Evolutionary conservation across 495 filamentous ascomycete genomes (phyloP).

Genomic region (Trichoderma erinaceum): DNA sequence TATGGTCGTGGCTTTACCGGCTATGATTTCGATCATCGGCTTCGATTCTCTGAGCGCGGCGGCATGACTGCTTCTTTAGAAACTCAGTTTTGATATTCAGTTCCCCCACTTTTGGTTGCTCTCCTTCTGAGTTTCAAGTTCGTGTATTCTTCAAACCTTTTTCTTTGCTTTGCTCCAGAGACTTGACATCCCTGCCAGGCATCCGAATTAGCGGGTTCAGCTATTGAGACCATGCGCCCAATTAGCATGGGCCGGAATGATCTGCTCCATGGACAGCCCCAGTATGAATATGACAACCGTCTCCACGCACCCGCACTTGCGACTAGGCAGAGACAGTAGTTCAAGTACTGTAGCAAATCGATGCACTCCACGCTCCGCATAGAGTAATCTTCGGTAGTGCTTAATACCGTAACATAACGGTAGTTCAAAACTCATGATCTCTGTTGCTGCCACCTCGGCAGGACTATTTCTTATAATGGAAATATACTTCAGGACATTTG

Average conservation of each 20-base stretch:
- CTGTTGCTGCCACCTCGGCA: not conserved
- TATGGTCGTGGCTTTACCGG: not conserved
- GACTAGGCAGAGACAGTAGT: not conserved
- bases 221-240: constrained; percentile 6
- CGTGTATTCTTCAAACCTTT: not conserved
- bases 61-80: not conserved
- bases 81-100: not conserved
- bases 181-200: constrained; percentile 1
- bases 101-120: not conserved
- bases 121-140: not conserved
- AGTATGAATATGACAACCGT: not conserved
- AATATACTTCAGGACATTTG: too few relatives aligned
- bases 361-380: not conserved
- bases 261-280: constrained; percentile 13
- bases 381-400: not conserved
- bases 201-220: constrained; percentile 10
- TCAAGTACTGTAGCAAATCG: not conserved
- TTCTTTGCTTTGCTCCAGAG: not conserved
- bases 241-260: constrained; percentile 10
- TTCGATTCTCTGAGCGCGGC: not conserved
- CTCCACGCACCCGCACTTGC: not conserved
- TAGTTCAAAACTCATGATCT: not conserved
- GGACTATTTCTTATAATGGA: not conserved
- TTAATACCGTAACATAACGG: not conserved
- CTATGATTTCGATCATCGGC: not conserved